These are phyloP conservation scores for Herpotrichia juniperi DNA, from an alignment of 2,329 filamentous ascomycete species.

Conservation along the genomic window DNA sequence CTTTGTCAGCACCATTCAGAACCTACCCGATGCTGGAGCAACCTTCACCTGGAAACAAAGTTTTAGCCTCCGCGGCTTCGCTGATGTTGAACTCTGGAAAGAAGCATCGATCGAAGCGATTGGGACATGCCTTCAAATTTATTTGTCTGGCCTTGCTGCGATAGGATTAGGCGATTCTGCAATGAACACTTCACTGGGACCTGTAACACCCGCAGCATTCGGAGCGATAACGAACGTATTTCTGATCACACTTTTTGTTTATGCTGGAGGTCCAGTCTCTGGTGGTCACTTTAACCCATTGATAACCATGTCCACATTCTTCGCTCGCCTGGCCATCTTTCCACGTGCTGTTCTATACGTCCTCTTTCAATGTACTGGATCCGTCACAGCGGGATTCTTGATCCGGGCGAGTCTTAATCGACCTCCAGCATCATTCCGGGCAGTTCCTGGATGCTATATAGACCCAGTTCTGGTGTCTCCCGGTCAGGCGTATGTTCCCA, in stretches of 20 bases:
- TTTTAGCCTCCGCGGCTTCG: slow-evolving; percentile 18
- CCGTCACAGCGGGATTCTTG: slow-evolving; percentile 52
- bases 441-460: slow-evolving; percentile 29
- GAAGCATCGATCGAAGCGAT: slow-evolving; percentile 28
- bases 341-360: slow-evolving; percentile 57
- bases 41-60: slow-evolving; percentile 23
- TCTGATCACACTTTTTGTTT: slow-evolving; percentile 57
- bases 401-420: slow-evolving; percentile 39
- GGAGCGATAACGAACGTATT: slow-evolving; percentile 49
- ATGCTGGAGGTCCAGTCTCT: slow-evolving; percentile 54
- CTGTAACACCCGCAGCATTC: slow-evolving; percentile 29
- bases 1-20: slow-evolving; percentile 17
- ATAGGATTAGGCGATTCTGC: slow-evolving; percentile 18
- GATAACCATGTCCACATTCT: slow-evolving; percentile 61
- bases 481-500: slow-evolving; percentile 39
- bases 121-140: slow-evolving; percentile 28
- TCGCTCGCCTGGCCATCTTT: slow-evolving; percentile 56
- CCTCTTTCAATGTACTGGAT: slow-evolving; percentile 53
- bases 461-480: slow-evolving; percentile 43
- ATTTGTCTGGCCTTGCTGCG: slow-evolving; percentile 22
- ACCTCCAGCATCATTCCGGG: slow-evolving; percentile 15
- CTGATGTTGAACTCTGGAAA: slow-evolving; percentile 27
- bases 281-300: slow-evolving; percentile 59
- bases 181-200: slow-evolving; percentile 32
- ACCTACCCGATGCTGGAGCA: slow-evolving; percentile 36